Conservation (phyloP, 441 rosid species). For the Omphalea diandra region DNA sequence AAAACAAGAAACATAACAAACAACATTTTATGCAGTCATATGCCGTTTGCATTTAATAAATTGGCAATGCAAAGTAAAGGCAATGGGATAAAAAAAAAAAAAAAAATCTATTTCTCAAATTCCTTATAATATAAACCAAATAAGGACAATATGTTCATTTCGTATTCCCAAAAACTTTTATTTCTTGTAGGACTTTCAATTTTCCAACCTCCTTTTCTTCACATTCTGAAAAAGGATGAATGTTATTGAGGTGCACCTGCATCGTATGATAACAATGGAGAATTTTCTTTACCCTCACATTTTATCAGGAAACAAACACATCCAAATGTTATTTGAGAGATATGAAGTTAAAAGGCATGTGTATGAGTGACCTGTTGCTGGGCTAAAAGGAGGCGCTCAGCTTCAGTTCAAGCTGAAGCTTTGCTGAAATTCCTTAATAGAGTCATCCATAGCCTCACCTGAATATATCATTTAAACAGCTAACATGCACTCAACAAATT, state of each 20-base stretch:
- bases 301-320: conserved; percentile 7
- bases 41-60: background rate
- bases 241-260: background rate
- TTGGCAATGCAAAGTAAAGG: background rate
- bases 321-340: background rate
- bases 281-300: background rate
- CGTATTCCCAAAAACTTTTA: background rate
- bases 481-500: too few species aligned
- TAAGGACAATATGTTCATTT: background rate
- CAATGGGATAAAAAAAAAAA: background rate
- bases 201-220: background rate
- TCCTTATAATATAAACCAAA: background rate
- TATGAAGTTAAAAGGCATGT: background rate
- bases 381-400: conserved; percentile 60
- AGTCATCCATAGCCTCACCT: conserved; percentile 46
- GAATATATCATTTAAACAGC: background rate
- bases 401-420: conserved; percentile 63
- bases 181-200: background rate
- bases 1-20: background rate
- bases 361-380: conserved; percentile 48
- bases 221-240: background rate
- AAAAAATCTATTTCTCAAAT: background rate
- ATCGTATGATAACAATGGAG: background rate
- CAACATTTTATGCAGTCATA: background rate
- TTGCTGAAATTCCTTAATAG: conserved; percentile 49